Conservation (phyloP, 352 stramenopile genomes). For the Phytophthora syringae region DNA sequence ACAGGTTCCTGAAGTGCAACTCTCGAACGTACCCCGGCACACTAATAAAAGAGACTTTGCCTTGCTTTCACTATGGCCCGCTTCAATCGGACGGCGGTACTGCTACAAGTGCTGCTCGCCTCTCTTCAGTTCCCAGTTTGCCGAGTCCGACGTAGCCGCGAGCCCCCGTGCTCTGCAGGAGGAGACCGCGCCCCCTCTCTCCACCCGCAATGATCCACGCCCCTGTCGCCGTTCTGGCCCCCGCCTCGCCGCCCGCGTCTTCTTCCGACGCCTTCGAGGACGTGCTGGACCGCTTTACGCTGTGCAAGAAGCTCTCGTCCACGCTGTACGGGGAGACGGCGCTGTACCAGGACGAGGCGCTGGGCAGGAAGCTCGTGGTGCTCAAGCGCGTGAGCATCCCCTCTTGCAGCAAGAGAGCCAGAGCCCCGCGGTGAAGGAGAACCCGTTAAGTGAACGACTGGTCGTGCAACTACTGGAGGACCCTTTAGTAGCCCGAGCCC, state of each 20-base stretch:
- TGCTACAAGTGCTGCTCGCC: neutral
- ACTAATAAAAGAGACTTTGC: slow-evolving; percentile 19
- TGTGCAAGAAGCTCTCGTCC: slow-evolving; percentile 46
- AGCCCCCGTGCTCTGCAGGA: slow-evolving; percentile 20
- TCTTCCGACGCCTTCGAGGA: slow-evolving; percentile 15
- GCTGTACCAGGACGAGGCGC: slow-evolving; percentile 51
- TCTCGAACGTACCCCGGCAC: slow-evolving; percentile 11
- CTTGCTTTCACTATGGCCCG: slow-evolving; percentile 7
- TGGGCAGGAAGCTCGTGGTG: slow-evolving; percentile 55
- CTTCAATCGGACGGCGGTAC: slow-evolving; percentile 8
- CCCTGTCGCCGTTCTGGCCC: slow-evolving; percentile 15
- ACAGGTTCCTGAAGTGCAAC: slow-evolving; percentile 4
- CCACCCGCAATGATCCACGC: slow-evolving; percentile 41
- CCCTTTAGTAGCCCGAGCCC: slow-evolving; percentile 19
- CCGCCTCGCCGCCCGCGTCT: neutral
- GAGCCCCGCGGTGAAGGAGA: slow-evolving; percentile 39
- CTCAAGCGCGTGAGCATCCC: slow-evolving; percentile 59
- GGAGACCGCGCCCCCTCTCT: slow-evolving; percentile 28
- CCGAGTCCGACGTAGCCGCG: slow-evolving; percentile 8
- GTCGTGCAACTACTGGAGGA: slow-evolving; percentile 58
- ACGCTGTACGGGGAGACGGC: slow-evolving; percentile 68
- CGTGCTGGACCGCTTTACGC: slow-evolving; percentile 43
- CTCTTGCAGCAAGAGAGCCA: slow-evolving; percentile 45
- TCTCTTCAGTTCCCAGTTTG: slow-evolving; percentile 24
- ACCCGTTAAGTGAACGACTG: slow-evolving; percentile 59